Percentiles rank a stretch among this genome's conserved stretches.
These are phyloP conservation scores for Coffea eugenioides DNA, from an alignment of 257 asterid species.

Conservation along the genomic window DNA sequence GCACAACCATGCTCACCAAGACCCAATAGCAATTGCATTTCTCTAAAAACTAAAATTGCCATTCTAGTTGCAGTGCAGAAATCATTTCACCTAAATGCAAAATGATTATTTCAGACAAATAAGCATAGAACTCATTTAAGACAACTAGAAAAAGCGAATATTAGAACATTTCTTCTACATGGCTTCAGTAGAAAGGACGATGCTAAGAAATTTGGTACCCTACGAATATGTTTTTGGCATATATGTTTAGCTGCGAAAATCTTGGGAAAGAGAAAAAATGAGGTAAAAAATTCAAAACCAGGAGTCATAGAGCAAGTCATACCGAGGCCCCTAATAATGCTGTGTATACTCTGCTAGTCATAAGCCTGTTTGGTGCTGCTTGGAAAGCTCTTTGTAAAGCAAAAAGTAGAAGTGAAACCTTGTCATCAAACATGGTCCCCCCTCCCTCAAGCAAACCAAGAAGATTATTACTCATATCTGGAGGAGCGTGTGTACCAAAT, in stretches of 20 bases:
- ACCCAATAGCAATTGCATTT: neutral
- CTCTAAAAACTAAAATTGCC: neutral
- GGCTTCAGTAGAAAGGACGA: neutral
- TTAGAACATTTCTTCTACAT: neutral
- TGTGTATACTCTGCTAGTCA: constrained; percentile 76
- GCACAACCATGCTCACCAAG: neutral
- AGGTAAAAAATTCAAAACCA: constrained; percentile 13
- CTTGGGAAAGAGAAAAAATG: constrained; percentile 1
- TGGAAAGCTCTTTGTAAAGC: constrained; percentile 94
- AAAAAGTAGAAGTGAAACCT: constrained; percentile 93
- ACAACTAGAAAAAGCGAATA: too few relatives aligned
- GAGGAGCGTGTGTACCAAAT: constrained; percentile 68
- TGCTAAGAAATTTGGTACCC: neutral
- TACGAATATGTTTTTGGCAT: neutral
- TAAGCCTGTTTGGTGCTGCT: constrained; percentile 92
- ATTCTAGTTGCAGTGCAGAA: neutral
- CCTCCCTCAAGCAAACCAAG: constrained; percentile 90
- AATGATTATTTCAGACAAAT: neutral
- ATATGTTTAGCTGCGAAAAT: neutral
- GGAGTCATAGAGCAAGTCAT: constrained; percentile 25
- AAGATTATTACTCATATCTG: constrained; percentile 66
- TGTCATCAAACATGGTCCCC: constrained; percentile 98
- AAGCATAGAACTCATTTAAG: neutral
- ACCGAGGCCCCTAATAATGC: constrained; percentile 93
- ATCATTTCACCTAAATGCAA: neutral